Evolutionary conservation across 768 basidiomycete species (phyloP).

Genomic region (Boletus sp.): DNA sequence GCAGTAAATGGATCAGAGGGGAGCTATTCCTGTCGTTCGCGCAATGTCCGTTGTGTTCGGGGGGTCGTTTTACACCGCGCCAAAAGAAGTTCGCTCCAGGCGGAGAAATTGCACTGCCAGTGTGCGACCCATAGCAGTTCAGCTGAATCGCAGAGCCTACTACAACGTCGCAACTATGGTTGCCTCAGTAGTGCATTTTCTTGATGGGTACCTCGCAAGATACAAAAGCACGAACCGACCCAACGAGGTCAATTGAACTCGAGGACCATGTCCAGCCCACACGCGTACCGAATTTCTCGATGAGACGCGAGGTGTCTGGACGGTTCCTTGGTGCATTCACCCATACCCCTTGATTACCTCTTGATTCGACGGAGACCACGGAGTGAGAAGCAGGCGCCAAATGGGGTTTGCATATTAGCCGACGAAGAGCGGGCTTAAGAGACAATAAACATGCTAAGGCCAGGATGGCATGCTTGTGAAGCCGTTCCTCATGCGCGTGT

Average conservation of each 20-base stretch:
- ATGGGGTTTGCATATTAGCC: constrained; percentile 22
- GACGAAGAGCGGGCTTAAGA: constrained; percentile 40
- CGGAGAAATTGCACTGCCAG: not conserved
- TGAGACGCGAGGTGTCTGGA: constrained; percentile 30
- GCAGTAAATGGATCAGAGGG: not conserved
- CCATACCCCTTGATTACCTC: constrained; percentile 69
- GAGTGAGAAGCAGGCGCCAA: constrained; percentile 17
- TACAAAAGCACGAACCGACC: constrained; percentile 1
- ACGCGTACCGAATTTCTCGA: constrained; percentile 46
- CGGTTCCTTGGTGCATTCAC: constrained; percentile 51
- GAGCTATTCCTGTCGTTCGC: not conserved
- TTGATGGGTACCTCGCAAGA: not conserved
- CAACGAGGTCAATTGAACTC: not conserved
- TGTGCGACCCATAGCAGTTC: not conserved
- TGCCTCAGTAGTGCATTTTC: not conserved
- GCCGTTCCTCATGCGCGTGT: not conserved
- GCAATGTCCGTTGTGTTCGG: not conserved
- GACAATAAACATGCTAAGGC: constrained; percentile 43
- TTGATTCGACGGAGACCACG: constrained; percentile 43
- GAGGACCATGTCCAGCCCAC: not conserved
- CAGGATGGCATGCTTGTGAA: constrained; percentile 1
- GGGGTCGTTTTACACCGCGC: not conserved
- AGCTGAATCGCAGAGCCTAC: not conserved
- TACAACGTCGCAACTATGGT: not conserved
- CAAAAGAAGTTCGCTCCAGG: not conserved